Conservation (phyloP, 805 yeast genomes). For the Suhomyces faveliae region DNA sequence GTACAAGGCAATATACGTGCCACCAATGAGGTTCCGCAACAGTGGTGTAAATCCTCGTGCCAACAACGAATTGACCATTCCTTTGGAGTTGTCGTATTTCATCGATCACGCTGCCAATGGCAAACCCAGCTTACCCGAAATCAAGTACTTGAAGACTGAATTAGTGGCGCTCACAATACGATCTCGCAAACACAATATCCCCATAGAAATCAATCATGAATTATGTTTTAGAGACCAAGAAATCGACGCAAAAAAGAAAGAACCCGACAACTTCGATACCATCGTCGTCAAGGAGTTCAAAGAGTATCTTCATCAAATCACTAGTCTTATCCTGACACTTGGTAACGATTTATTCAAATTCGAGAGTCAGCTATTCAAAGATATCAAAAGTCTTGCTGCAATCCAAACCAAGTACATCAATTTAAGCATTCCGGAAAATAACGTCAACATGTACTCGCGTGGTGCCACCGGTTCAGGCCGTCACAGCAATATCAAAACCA, state of each 20-base stretch:
- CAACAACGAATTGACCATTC: conserved; percentile 25
- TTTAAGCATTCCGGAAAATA: conserved; percentile 24
- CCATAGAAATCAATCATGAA: conserved; percentile 40
- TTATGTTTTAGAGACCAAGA: conserved; percentile 37
- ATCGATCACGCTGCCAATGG: conserved; percentile 8
- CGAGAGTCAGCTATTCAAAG: conserved; percentile 36
- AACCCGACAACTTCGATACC: conserved; percentile 29
- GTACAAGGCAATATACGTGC: conserved; percentile 28
- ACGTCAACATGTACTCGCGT: conserved; percentile 14
- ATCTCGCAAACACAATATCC: conserved; percentile 35
- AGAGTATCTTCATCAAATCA: conserved; percentile 24
- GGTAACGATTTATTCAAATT: conserved; percentile 34
- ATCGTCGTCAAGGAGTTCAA: conserved; percentile 35
- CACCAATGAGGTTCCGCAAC: conserved; percentile 30
- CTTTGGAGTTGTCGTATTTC: conserved; percentile 31
- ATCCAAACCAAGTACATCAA: conserved; percentile 35
- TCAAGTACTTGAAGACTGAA: conserved; percentile 34
- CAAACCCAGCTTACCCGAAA: conserved; percentile 29
- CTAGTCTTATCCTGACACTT: conserved; percentile 29
- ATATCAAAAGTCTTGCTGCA: conserved; percentile 34
- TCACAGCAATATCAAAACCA: conserved; percentile 19
- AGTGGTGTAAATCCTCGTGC: conserved; percentile 2
- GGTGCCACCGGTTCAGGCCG: conserved; percentile 18
- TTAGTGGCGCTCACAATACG: conserved; percentile 35
- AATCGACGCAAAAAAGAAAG: conserved; percentile 24